phyloP scores from a whole-genome alignment of 768 basidiomycete genomes.

The Ramaria sp. region DNA sequence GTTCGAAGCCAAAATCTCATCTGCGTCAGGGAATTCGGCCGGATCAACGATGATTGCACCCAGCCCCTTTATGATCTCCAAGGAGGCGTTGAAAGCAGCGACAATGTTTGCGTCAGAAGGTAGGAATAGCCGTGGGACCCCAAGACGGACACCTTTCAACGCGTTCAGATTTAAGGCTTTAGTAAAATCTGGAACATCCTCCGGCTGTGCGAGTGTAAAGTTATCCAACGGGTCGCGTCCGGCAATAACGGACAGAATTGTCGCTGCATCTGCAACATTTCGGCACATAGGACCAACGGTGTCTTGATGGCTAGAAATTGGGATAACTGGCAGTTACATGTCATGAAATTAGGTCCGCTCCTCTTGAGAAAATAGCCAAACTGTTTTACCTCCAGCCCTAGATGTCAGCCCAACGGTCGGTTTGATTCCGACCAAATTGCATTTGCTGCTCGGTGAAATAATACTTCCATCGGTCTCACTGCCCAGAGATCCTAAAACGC shows the following conservation, averaged over 20 bases:
- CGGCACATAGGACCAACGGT: constrained; percentile 28
- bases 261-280: constrained; percentile 27
- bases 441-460: constrained; percentile 28
- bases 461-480: constrained; percentile 42
- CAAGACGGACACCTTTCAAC: constrained; percentile 33
- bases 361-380: background rate
- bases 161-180: constrained; percentile 38
- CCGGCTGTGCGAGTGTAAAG: constrained; percentile 33
- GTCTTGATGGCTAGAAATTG: constrained; percentile 31
- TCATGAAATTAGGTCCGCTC: background rate
- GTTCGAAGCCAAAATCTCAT: constrained; percentile 27
- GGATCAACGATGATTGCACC: constrained; percentile 50
- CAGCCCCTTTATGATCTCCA: constrained; percentile 25
- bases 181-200: constrained; percentile 41
- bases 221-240: constrained; percentile 32
- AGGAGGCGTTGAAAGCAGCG: constrained; percentile 28
- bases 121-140: constrained; percentile 29
- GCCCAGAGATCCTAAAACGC: constrained; percentile 32
- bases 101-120: constrained; percentile 13
- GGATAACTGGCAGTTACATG: constrained; percentile 25
- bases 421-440: constrained; percentile 32
- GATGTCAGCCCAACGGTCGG: constrained; percentile 31
- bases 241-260: constrained; percentile 28
- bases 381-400: constrained; percentile 22
- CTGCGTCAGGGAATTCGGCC: constrained; percentile 45